Conservation (phyloP, 108 stramenopile species). For the Nitzschia putrida region DNA sequence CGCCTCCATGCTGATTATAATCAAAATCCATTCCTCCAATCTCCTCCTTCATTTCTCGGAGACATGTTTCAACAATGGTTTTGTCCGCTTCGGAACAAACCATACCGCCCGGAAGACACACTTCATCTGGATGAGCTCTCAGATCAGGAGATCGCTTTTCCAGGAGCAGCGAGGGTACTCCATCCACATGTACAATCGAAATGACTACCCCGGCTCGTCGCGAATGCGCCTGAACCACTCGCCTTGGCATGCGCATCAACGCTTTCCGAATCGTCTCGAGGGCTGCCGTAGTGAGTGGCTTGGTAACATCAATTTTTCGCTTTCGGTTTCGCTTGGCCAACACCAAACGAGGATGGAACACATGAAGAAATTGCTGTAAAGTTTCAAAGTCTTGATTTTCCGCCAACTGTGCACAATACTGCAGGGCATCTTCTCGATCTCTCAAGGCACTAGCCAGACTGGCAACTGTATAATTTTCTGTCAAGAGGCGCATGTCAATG, state of each 20-base stretch:
- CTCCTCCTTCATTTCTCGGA: constrained; percentile 96
- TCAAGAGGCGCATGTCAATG: constrained; percentile 86
- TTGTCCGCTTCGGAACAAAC: constrained; percentile 74
- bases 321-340: constrained; percentile 50
- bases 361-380: constrained; percentile 64
- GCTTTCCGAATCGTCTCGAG: constrained; percentile 85
- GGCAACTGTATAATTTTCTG: constrained; percentile 89
- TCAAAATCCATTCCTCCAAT: constrained; percentile 68
- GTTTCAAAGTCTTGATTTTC: constrained; percentile 63
- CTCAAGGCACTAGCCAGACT: constrained; percentile 88
- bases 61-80: constrained; percentile 87
- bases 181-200: constrained; percentile 89
- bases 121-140: constrained; percentile 86
- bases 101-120: constrained; percentile 92
- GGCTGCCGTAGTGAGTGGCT: constrained; percentile 62
- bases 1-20: constrained; percentile 30
- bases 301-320: constrained; percentile 53
- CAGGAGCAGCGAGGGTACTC: constrained; percentile 89
- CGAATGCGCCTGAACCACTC: constrained; percentile 82
- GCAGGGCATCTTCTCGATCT: constrained; percentile 92
- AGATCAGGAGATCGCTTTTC: constrained; percentile 78
- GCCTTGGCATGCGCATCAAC: constrained; percentile 89
- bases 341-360: constrained; percentile 74
- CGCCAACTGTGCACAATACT: constrained; percentile 77
- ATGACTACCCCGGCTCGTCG: constrained; percentile 87